A percentile compares a stretch with the other conserved stretches of the same genome.
Conservation (phyloP, 805 yeast genomes). For the Metahyphopichia silvanorum region DNA sequence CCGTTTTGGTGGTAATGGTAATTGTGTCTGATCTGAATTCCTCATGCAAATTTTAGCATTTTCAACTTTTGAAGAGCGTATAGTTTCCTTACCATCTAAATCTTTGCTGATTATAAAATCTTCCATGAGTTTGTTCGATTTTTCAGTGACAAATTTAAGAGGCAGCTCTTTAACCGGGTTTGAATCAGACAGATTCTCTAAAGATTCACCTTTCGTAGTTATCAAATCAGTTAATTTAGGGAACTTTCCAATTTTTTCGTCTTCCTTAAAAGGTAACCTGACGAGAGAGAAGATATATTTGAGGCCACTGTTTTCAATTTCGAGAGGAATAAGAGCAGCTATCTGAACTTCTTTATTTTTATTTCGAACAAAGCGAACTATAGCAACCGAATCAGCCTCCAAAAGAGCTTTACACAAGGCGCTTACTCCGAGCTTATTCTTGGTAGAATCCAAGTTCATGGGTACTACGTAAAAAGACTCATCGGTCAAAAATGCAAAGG, state of each 20-base stretch:
- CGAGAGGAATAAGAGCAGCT: slow-evolving; percentile 54
- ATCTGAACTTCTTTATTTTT: slow-evolving; percentile 43
- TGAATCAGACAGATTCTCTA: slow-evolving; percentile 1
- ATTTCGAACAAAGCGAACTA: slow-evolving; percentile 63
- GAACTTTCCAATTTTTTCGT: slow-evolving; percentile 60
- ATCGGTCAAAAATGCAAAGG: slow-evolving; percentile 56
- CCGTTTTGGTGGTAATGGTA: slow-evolving; percentile 9
- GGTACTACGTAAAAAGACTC: slow-evolving; percentile 59
- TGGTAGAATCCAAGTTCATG: slow-evolving; percentile 18
- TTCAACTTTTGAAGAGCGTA: too few species aligned
- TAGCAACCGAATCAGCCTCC: slow-evolving; percentile 44
- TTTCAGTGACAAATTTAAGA: slow-evolving; percentile 5
- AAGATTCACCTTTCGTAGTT: slow-evolving; percentile 4
- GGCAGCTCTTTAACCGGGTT: not conserved
- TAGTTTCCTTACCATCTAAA: slow-evolving; percentile 13
- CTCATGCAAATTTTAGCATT: too few species aligned
- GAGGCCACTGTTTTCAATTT: slow-evolving; percentile 17
- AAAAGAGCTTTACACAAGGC: slow-evolving; percentile 50
- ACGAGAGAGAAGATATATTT: slow-evolving; percentile 46
- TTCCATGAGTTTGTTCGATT: slow-evolving; percentile 27
- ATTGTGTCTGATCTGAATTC: slow-evolving; percentile 11
- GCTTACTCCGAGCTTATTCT: slow-evolving; percentile 40
- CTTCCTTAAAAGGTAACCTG: slow-evolving; percentile 72
- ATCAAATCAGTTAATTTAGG: slow-evolving; percentile 17
- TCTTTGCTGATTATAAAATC: slow-evolving; percentile 23